phyloP scores from a whole-genome alignment of 192 early-diverging fungal genomes.

The Backusella tarrabulga region DNA sequence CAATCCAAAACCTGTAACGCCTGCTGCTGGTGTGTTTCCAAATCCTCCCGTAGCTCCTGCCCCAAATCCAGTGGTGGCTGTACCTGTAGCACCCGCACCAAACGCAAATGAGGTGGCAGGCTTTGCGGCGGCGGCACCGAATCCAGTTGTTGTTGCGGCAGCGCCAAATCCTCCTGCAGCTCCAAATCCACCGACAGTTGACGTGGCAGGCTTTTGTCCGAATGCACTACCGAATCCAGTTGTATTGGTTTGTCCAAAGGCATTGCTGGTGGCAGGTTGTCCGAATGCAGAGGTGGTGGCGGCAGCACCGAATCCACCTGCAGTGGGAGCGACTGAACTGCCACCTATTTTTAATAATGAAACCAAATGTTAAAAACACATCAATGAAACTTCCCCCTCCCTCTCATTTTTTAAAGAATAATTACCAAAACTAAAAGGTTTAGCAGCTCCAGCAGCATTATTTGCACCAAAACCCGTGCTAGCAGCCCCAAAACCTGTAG shows the following conservation, averaged over 20 bases:
- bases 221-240: constrained; percentile 1
- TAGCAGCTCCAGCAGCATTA: constrained; percentile 34
- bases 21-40: not conserved
- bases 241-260: constrained; percentile 29
- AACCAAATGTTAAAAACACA: too few relatives aligned
- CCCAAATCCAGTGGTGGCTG: not conserved
- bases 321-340: constrained; percentile 13
- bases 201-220: constrained; percentile 17
- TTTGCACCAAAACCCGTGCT: constrained; percentile 27
- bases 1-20: not conserved
- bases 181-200: constrained; percentile 26
- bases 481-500: constrained; percentile 3
- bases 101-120: not conserved
- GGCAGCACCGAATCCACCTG: constrained; percentile 40
- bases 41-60: not conserved
- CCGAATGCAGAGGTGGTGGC: constrained; percentile 31
- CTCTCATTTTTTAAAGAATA: too few relatives aligned
- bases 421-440: constrained; percentile 34
- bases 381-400: too few relatives aligned
- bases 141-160: constrained; percentile 11
- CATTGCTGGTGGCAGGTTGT: constrained; percentile 23
- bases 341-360: constrained; percentile 25
- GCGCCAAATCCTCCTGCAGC: not conserved
- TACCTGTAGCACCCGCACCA: not conserved
- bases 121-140: constrained; percentile 22